These are phyloP conservation scores for Nymphaea thermarum DNA, from an alignment of 164 flowering plant genomes.

Conservation along the genomic window DNA sequence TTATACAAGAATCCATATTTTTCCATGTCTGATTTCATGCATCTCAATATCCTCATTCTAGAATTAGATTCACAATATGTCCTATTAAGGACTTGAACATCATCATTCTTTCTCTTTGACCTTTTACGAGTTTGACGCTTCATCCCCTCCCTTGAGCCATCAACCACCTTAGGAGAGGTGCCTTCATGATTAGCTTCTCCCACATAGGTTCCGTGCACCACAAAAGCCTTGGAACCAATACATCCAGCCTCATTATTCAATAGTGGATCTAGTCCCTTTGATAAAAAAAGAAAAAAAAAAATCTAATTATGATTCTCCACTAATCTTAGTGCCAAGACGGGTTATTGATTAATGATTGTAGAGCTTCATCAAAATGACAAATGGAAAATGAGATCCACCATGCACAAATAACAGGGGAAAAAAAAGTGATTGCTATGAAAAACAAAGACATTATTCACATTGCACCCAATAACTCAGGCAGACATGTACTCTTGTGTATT, in stretches of 20 bases:
- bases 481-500: too few species aligned
- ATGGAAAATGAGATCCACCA: too few species aligned
- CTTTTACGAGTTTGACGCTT: background rate
- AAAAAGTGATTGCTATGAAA: too few species aligned
- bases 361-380: too few species aligned
- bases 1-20: constrained; percentile 54
- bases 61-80: background rate
- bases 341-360: too few species aligned
- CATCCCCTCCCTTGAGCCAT: background rate
- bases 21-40: constrained; percentile 62
- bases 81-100: background rate
- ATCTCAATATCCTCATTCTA: constrained; percentile 27
- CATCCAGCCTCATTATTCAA: background rate
- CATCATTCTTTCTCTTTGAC: background rate
- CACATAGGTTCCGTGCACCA: background rate
- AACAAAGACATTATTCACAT: too few species aligned
- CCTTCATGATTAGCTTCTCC: background rate
- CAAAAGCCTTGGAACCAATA: background rate
- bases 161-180: background rate
- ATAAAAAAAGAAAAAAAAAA: too few species aligned
- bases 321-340: too few species aligned
- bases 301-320: too few species aligned
- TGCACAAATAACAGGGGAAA: too few species aligned
- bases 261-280: background rate
- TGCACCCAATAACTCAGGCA: too few species aligned